Conservation (phyloP, 805 yeast species). For the Crinitomyces ghanaensis region DNA sequence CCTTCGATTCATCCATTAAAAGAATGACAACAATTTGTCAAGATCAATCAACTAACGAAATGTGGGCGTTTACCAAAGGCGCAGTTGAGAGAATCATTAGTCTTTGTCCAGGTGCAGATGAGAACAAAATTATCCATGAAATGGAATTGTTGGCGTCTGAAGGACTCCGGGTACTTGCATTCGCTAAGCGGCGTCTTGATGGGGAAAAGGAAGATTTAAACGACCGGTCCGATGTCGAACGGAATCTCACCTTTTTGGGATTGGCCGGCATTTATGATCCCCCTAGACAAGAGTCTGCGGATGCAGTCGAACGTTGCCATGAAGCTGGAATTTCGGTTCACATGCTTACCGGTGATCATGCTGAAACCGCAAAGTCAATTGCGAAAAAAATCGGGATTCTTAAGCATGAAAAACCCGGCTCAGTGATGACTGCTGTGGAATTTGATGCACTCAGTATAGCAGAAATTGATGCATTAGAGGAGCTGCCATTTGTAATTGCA, state of each 20-base stretch:
- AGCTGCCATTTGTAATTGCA: constrained; percentile 66
- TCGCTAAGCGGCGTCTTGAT: constrained; percentile 35
- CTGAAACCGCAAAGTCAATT: constrained; percentile 66
- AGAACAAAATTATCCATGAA: constrained; percentile 3
- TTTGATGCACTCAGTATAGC: constrained; percentile 54
- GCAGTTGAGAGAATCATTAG: constrained; percentile 60
- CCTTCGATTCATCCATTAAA: constrained; percentile 65
- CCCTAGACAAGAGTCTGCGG: constrained; percentile 58
- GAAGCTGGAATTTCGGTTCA: constrained; percentile 68
- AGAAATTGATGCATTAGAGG: constrained; percentile 50
- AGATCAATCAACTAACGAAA: constrained; percentile 22
- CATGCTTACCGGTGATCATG: constrained; percentile 77
- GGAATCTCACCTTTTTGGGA: constrained; percentile 46
- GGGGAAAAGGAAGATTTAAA: background rate
- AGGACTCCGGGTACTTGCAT: constrained; percentile 65
- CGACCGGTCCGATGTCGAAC: constrained; percentile 38
- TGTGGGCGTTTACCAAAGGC: constrained; percentile 49
- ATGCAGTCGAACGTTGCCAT: constrained; percentile 55
- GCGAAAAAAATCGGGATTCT: constrained; percentile 73
- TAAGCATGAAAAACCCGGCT: no score
- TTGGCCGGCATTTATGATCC: constrained; percentile 74
- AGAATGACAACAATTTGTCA: constrained; percentile 57
- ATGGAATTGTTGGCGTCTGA: constrained; percentile 49
- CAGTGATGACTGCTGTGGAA: constrained; percentile 64
- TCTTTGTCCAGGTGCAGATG: background rate